Base-by-base conservation (phyloP, 306 rosid species). In the Prunus mume region DNA sequence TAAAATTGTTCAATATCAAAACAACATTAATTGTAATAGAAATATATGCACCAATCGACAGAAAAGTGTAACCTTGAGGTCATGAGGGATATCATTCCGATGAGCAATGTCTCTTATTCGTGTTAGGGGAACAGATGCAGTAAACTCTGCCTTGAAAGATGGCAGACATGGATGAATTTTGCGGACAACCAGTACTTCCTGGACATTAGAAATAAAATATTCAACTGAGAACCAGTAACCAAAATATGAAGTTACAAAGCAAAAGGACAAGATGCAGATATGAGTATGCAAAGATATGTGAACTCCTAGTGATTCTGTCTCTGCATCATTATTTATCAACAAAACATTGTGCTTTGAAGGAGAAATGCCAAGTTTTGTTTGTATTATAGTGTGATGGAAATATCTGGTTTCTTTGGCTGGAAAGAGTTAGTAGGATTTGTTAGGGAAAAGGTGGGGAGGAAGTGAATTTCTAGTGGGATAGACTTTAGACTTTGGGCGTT, bases 61-160 rank as follows among this genome's bases (percentile, higher is more conserved):
- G 49, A 57, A 30, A 64, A 75, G 68, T 58, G 67, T 69, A 81
- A 95, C 99, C 99, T 95, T 95, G 86, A 95, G 77, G 70, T 95
- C 99, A 79, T 83, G 95, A 71, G 99, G 99, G 52, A 95, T 92
- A 88, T 95, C 99, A 83, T 87, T 88, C 77, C 97, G 88, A 78
- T 95, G 99, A 83, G 99, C 99, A 88, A 95, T 92, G 82, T 95
- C 99, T 83, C 99, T 87, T 78, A 95, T 95, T 76, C 99, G 91
- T 73, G 97, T 95, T 66, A 95, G 82, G 69, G 99, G 97, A 69
- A 95, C 99, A 77, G 99, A 92, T 56, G 99, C 97, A 70, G 99
- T 95, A 81, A 95, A 95, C 83, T 95, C 99, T 58, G 99, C 96
- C 85, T 95, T 95, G 83, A 95, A 92, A 82, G 99, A 95, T 73